Conservation (phyloP, 2,329 filamentous ascomycete genomes). For the Pseudogymnoascus sp. region DNA sequence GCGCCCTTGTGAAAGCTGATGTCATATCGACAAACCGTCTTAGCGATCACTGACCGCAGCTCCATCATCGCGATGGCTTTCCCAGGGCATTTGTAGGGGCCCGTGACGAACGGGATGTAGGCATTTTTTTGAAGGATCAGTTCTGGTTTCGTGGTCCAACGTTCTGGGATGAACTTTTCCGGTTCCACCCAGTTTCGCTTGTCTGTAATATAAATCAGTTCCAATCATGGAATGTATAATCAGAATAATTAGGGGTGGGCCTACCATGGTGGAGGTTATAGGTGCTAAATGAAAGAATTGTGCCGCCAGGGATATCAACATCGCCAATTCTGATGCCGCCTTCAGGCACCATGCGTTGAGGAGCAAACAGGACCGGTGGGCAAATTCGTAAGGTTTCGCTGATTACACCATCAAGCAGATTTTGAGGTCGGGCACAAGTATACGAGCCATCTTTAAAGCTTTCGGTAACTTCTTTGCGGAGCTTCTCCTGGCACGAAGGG, state of each 20-base stretch:
- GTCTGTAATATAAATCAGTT: conserved; percentile 7
- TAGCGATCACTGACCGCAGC: conserved; percentile 22
- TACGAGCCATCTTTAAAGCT: conserved; percentile 10
- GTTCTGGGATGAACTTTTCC: conserved; percentile 26
- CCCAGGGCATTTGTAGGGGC: conserved; percentile 25
- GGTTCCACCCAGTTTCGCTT: conserved; percentile 14
- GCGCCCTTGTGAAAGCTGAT: conserved; percentile 18
- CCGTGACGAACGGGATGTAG: conserved; percentile 21
- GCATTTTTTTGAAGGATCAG: conserved; percentile 19
- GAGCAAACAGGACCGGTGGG: conserved; percentile 10
- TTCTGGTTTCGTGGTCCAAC: conserved; percentile 21
- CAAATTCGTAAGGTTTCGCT: conserved; percentile 17
- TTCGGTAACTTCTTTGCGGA: background rate
- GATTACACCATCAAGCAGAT: conserved; percentile 16
- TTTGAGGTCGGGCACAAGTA: conserved; percentile 11
- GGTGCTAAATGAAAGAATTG: conserved; percentile 11
- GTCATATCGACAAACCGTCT: conserved; percentile 17
- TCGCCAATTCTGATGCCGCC: conserved; percentile 23
- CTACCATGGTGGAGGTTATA: conserved; percentile 15
- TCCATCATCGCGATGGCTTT: conserved; percentile 28
- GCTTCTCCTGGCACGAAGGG: background rate
- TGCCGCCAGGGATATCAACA: conserved; percentile 12
- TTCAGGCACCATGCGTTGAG: conserved; percentile 29
- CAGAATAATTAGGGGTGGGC: background rate
- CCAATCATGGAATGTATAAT: background rate